phyloP scores from a whole-genome alignment of 495 filamentous ascomycete species.

The Neurospora sp. region DNA sequence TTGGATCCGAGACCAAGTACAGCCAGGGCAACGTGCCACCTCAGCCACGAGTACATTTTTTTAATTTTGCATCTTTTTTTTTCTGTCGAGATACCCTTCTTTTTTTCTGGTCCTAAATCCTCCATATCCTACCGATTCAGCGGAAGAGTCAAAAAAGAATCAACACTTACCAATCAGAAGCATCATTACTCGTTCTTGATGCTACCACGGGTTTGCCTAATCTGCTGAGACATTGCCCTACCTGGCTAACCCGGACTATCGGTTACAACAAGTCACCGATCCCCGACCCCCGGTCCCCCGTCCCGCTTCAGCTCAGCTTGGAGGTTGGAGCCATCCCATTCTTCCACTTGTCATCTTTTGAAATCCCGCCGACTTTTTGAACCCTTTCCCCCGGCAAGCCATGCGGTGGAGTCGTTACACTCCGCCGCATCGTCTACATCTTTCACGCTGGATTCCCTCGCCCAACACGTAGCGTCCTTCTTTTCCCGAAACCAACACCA shows the following conservation, averaged over 20 bases:
- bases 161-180: neutral
- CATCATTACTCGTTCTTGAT: neutral
- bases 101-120: neutral
- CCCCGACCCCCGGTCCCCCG: neutral
- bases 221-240: neutral
- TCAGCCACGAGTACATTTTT: neutral
- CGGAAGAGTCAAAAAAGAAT: neutral
- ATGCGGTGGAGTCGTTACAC: conserved; percentile 30
- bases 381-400: conserved; percentile 8
- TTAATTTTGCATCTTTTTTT: neutral
- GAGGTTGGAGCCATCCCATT: neutral
- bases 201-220: neutral
- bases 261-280: neutral
- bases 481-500: conserved; percentile 5
- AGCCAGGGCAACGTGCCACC: neutral
- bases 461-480: conserved; percentile 15
- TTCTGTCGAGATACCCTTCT: neutral
- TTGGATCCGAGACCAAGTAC: neutral
- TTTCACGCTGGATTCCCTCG: conserved; percentile 39
- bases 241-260: neutral
- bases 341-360: neutral
- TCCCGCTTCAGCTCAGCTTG: conserved; percentile 1
- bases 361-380: neutral
- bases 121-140: neutral
- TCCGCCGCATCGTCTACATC: conserved; percentile 20